Evolutionary conservation across 148 eudicot species (phyloP).

Genomic region (Nyssa sinensis): DNA sequence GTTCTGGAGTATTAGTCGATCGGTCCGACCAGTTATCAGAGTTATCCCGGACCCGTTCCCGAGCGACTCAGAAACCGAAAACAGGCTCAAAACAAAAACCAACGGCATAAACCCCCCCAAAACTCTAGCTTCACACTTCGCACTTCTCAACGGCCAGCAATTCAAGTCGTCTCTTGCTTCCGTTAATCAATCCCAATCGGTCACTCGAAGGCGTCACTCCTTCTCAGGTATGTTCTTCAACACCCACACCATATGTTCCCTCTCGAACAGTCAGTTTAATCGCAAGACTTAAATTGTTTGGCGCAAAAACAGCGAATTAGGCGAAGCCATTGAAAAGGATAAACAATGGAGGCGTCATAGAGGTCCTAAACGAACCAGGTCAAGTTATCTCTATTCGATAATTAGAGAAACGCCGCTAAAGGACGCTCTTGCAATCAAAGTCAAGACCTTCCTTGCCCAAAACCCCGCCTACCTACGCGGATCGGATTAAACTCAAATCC

Average conservation of each 20-base stretch:
- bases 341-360: constrained; percentile 66
- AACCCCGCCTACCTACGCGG: constrained; percentile 60
- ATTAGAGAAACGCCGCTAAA: constrained; percentile 59
- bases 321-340: constrained; percentile 60
- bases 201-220: too few species aligned
- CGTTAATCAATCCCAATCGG: background rate
- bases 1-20: too few species aligned
- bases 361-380: constrained; percentile 73
- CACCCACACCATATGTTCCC: constrained; percentile 7
- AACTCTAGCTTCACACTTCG: background rate
- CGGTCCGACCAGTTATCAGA: too few species aligned
- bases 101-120: background rate
- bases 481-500: constrained; percentile 64
- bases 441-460: constrained; percentile 44
- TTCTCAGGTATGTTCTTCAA: constrained; percentile 20
- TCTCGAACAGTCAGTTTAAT: constrained; percentile 25
- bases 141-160: background rate
- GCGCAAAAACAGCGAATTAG: constrained; percentile 69
- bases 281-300: constrained; percentile 66
- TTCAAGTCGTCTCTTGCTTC: background rate
- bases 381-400: constrained; percentile 60
- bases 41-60: too few species aligned
- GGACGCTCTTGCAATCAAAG: constrained; percentile 43
- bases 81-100: background rate
- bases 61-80: too few species aligned